phyloP scores from a whole-genome alignment of 2,329 filamentous ascomycete species.

The Penicillium sp. region DNA sequence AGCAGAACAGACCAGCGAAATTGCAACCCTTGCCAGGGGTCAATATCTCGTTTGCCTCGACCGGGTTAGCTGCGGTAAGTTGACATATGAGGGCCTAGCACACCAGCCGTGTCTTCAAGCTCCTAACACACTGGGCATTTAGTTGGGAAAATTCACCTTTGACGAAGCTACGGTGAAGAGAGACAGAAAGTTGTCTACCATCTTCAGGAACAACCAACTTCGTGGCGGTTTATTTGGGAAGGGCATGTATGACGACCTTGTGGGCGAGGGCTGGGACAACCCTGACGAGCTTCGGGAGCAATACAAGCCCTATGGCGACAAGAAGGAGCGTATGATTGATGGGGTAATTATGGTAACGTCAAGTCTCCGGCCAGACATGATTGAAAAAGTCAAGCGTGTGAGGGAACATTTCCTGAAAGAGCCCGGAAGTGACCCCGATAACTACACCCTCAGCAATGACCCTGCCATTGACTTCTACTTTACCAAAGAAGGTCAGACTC shows the following conservation, averaged over 20 bases:
- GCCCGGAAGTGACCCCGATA: constrained; percentile 1
- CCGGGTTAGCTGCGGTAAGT: constrained; percentile 10
- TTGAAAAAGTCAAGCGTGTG: constrained; percentile 1
- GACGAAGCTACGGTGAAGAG: background rate
- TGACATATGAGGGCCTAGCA: background rate
- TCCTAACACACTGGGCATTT: background rate
- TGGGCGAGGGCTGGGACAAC: constrained; percentile 14
- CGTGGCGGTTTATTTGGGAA: constrained; percentile 9
- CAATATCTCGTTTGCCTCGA: constrained; percentile 10
- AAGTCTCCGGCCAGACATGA: background rate
- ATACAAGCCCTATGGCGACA: background rate
- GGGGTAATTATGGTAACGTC: constrained; percentile 7
- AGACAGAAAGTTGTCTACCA: background rate
- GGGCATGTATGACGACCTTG: constrained; percentile 15
- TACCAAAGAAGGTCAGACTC: constrained; percentile 1
- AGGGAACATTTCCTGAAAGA: background rate
- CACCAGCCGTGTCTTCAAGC: background rate
- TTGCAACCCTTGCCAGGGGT: constrained; percentile 5
- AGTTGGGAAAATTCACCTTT: background rate
- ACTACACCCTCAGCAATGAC: background rate
- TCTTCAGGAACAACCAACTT: background rate
- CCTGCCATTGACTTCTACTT: constrained; percentile 3
- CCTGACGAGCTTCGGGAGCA: constrained; percentile 8
- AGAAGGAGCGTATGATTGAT: background rate
- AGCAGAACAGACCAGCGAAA: background rate